Evolutionary conservation across 768 basidiomycete genomes (phyloP).

Genomic region (Boletus pseudopeckii): DNA sequence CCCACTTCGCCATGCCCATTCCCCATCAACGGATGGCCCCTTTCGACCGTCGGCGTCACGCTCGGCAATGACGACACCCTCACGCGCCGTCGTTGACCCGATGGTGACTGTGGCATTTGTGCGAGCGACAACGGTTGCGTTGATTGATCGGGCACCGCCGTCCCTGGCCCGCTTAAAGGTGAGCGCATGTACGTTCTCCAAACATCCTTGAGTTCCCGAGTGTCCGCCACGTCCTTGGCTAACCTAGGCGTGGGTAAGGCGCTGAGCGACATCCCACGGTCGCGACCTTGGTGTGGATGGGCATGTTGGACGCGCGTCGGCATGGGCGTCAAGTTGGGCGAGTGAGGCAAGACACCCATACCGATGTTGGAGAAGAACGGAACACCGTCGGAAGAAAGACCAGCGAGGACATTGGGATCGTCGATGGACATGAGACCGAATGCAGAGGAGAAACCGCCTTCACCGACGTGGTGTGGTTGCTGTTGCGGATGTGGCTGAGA

Average conservation of each 20-base stretch:
- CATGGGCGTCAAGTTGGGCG: conserved; percentile 51
- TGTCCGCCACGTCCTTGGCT: conserved; percentile 34
- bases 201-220: conserved; percentile 59
- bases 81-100: conserved; percentile 38
- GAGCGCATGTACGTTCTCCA: conserved; percentile 77
- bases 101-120: conserved; percentile 28
- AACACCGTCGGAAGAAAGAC: conserved; percentile 52
- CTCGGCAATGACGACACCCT: conserved; percentile 69
- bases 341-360: conserved; percentile 30
- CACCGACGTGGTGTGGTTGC: conserved; percentile 19
- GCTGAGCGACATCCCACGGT: conserved; percentile 26
- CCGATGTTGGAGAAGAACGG: conserved; percentile 54
- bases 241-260: conserved; percentile 32
- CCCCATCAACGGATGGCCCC: conserved; percentile 14
- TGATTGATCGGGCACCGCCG: conserved; percentile 7
- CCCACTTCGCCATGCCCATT: conserved; percentile 18
- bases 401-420: conserved; percentile 65
- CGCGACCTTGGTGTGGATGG: conserved; percentile 12
- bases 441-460: conserved; percentile 52
- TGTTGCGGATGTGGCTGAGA: conserved; percentile 8
- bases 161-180: conserved; percentile 44
- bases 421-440: conserved; percentile 79
- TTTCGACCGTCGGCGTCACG: conserved; percentile 54
- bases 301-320: conserved; percentile 29
- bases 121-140: conserved; percentile 8